Percentiles rank a stretch among this genome's conserved stretches.
phyloP scores from a whole-genome alignment of 768 basidiomycete genomes.

The Agrocybe pediades region DNA sequence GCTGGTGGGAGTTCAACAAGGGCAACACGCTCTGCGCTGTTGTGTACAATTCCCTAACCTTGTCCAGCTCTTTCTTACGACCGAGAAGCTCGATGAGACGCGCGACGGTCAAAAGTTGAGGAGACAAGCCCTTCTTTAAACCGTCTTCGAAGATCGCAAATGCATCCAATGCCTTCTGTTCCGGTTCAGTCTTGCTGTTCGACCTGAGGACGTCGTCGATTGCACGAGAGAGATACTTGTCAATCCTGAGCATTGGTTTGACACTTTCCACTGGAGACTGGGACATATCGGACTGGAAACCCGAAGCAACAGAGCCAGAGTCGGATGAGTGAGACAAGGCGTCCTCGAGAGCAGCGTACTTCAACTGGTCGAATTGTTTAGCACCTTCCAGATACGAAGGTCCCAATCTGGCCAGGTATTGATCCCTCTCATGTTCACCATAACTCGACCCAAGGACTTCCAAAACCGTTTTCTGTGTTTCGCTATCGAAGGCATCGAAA shows the following conservation, averaged over 20 bases:
- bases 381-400: conserved; percentile 29
- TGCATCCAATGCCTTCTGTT: conserved; percentile 25
- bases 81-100: conserved; percentile 72
- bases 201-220: conserved; percentile 7
- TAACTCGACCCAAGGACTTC: conserved; percentile 23
- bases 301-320: background rate
- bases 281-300: conserved; percentile 13
- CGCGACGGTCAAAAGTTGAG: conserved; percentile 53
- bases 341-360: conserved; percentile 20
- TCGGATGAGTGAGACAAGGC: conserved; percentile 15
- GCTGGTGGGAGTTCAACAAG: conserved; percentile 33
- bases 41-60: conserved; percentile 67
- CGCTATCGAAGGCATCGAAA: conserved; percentile 27
- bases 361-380: conserved; percentile 18
- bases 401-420: conserved; percentile 31
- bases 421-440: conserved; percentile 25
- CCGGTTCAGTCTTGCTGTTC: background rate
- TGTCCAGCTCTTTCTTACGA: conserved; percentile 57
- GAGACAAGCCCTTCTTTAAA: conserved; percentile 45
- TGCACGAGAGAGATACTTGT: conserved; percentile 11
- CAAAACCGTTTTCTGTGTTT: conserved; percentile 27
- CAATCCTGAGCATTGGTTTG: conserved; percentile 8
- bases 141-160: conserved; percentile 52
- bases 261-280: conserved; percentile 7
- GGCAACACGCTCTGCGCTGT: conserved; percentile 63